A percentile compares a stretch with the other conserved stretches of the same genome.
These are phyloP conservation scores for Hordeum marinum DNA, from an alignment of 176 grass and related monocot genomes.

Conservation along the genomic window DNA sequence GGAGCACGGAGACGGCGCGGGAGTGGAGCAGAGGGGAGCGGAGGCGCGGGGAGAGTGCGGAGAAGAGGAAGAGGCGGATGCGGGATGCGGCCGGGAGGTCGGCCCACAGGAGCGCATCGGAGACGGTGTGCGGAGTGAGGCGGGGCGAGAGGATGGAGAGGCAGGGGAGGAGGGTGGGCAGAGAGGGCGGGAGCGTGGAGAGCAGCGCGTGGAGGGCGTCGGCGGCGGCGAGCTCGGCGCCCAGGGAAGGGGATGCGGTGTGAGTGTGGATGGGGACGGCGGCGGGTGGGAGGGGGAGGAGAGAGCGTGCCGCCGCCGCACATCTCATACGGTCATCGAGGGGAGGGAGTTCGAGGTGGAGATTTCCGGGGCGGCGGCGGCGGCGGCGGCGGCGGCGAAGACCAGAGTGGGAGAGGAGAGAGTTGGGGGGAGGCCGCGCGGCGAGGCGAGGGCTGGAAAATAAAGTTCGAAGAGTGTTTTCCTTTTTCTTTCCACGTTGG, in stretches of 20 bases:
- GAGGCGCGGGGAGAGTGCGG: constrained; percentile 46
- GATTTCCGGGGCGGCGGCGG: neutral
- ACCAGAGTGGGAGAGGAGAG: neutral
- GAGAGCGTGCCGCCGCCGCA: constrained; percentile 46
- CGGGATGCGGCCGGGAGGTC: constrained; percentile 25
- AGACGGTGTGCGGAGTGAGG: constrained; percentile 51
- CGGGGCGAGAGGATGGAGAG: constrained; percentile 43
- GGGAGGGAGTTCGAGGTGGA: constrained; percentile 23
- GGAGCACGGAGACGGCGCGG: constrained; percentile 45
- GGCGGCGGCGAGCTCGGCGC: constrained; percentile 25
- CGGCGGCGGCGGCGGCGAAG: neutral
- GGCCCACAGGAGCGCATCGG: constrained; percentile 49
- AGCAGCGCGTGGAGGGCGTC: constrained; percentile 60
- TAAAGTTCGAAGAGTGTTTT: neutral
- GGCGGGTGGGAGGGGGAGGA: constrained; percentile 18
- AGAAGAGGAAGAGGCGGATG: constrained; percentile 79
- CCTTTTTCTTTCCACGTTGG: no score
- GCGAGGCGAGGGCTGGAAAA: constrained; percentile 12
- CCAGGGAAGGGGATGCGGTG: constrained; percentile 22
- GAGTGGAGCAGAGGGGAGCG: constrained; percentile 40
- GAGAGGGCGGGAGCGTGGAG: constrained; percentile 39
- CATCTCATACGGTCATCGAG: constrained; percentile 92
- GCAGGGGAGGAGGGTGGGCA: constrained; percentile 39
- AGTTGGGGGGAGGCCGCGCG: neutral
- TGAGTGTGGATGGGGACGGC: constrained; percentile 10